These are phyloP conservation scores for Penicillium simplicissimum DNA, from an alignment of 495 filamentous ascomycete genomes.

Conservation along the genomic window DNA sequence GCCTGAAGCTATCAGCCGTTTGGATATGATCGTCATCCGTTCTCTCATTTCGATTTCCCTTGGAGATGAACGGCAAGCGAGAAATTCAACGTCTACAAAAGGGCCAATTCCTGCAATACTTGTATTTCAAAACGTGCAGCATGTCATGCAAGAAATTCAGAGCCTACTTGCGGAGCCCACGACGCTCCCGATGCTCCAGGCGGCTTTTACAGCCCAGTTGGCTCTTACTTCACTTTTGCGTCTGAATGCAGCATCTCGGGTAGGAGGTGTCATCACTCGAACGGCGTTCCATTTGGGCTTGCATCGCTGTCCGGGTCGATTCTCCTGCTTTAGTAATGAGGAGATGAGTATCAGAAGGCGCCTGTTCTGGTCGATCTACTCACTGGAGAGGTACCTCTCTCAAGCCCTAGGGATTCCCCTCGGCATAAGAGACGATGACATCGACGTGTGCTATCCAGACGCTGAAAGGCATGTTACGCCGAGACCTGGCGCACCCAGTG, in stretches of 20 bases:
- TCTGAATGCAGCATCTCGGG: slow-evolving; percentile 49
- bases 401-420: slow-evolving; percentile 53
- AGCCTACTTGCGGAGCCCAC: slow-evolving; percentile 38
- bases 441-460: slow-evolving; percentile 53
- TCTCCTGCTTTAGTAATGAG: slow-evolving; percentile 37
- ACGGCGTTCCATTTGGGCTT: slow-evolving; percentile 50
- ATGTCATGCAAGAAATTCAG: slow-evolving; percentile 40
- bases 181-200: slow-evolving; percentile 43
- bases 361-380: slow-evolving; percentile 54
- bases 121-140: slow-evolving; percentile 39
- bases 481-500: neutral
- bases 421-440: slow-evolving; percentile 51
- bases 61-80: slow-evolving; percentile 33
- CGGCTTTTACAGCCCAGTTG: slow-evolving; percentile 45
- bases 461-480: slow-evolving; percentile 32
- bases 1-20: slow-evolving; percentile 17
- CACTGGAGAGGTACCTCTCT: slow-evolving; percentile 49
- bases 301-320: slow-evolving; percentile 50
- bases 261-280: slow-evolving; percentile 48
- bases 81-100: slow-evolving; percentile 13
- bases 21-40: slow-evolving; percentile 42
- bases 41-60: slow-evolving; percentile 49
- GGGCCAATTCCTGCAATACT: slow-evolving; percentile 33
- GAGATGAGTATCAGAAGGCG: slow-evolving; percentile 44
- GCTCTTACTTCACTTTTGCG: slow-evolving; percentile 49